Base-by-base conservation (phyloP, 495 filamentous ascomycete species). In the Haplographium delicatum region DNA sequence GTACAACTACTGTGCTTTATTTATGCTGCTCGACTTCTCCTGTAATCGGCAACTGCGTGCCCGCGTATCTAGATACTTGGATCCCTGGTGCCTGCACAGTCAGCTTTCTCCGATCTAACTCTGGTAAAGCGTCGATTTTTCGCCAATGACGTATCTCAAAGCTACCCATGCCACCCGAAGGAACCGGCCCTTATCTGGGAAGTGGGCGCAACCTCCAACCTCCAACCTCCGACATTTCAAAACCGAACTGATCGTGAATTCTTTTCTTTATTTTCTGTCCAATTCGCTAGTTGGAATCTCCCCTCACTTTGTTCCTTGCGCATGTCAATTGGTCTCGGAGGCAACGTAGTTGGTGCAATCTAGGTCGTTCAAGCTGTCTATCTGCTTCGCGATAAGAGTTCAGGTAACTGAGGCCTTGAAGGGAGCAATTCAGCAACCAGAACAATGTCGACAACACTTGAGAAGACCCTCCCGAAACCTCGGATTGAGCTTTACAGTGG, bases 401-500 rank as follows among this genome's bases (percentile, higher is more conserved):
- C 24, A 35, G 6, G 9, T 7, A 26, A n/a, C 30, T 11, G n/a
- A 43, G 15, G 22, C 5, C 37, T 30, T 27, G 15, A 20, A 24
- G 13, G 10, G 20, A 18, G 20, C 25, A 44, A 35, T 46, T 22
- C 22, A 27, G 6, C n/a, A 44, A 35, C 3, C 11, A 47, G 20
- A 27, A 54, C 22, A 28, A 60, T 54, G 44, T 53, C 53, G 20
- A 48, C 50, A 31, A n/a, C n/a, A n/a, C 16, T 58, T 8, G 59
- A 62, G 35, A 60, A 57, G 22, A 49, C 60, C 5, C 42, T 57
- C 31, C 50, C 46, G 28, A 60, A 62, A 33, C 56, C 63, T 37
- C 64, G 64, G 54, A 85, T 86, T 54, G 81, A 85, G 69, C 75
- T 82, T 50, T 83, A 80, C 60, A 78, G 78, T n/a, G 64, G 69